Base-by-base conservation (phyloP, 495 filamentous ascomycete genomes). In the Glutinoglossum americanum region DNA sequence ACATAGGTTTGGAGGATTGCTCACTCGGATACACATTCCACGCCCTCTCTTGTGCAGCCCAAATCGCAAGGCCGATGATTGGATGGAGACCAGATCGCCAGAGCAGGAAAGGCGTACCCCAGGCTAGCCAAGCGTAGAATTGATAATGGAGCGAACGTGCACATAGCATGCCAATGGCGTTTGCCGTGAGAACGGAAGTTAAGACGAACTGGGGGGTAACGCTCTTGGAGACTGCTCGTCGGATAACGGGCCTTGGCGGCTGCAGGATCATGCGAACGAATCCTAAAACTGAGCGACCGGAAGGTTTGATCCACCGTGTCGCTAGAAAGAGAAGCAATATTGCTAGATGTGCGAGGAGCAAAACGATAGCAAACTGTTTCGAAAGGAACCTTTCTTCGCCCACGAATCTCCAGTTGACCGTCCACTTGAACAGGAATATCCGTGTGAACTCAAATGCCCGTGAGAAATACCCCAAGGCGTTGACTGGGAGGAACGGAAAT, bases 1-100 rank as follows among this genome's bases (percentile, higher is more conserved):
- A 17, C 13, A 27, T 28, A 37, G 0, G 51, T 37, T 30, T 35
- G 9, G 5, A 32, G 17, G 49, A 32, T 17, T 0, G 15, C 55
- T 19, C 93, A 67, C 88, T 94, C n/a, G 92, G 92, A 69, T 82
- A 98, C 1, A 87, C 80, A 64, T 96, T 95, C 92, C 92, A 98
- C 10, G 86, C 88, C 87, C 85, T 90, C 64, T 98, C 92, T 67
- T 98, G 92, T 49, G 78, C 73, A 8, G 73, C 82, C 89, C 90
- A 98, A 1, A 88, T 62, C 2, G 64, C 67, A 65, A 80, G 85
- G 62, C 87, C 79, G 44, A 87, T 62, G 10, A 85, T 60, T 6
- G 88, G 87, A 63, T 88, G 83, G 59, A 84, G 62, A 3, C 83
- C 82, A 57, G 81, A 80, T 57, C 79, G 79, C 88, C 89, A 97